A percentile compares a stretch with the other conserved stretches of the same genome.
Conservation (phyloP, 768 basidiomycete species). For the Leccinum obscurum region DNA sequence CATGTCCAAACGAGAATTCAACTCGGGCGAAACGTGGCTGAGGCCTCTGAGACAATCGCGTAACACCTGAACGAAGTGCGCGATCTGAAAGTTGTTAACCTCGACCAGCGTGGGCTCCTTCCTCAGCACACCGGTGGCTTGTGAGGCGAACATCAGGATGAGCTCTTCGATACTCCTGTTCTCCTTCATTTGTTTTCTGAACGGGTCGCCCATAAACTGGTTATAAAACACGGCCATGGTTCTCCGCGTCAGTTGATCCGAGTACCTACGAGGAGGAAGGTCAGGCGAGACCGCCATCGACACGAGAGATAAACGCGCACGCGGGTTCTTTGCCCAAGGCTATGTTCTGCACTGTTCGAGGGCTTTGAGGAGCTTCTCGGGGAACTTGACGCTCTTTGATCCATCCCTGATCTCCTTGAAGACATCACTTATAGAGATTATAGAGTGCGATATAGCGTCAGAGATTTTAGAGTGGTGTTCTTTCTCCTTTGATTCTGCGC, state of each 20-base stretch:
- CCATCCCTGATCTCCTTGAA: constrained; percentile 79
- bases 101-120: constrained; percentile 86
- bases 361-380: constrained; percentile 90
- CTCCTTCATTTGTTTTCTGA: constrained; percentile 91
- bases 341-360: constrained; percentile 84
- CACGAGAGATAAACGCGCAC: constrained; percentile 48
- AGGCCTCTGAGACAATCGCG: constrained; percentile 73
- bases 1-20: constrained; percentile 77
- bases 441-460: constrained; percentile 54
- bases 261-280: constrained; percentile 54
- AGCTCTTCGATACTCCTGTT: constrained; percentile 97
- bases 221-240: constrained; percentile 94
- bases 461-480: constrained; percentile 71
- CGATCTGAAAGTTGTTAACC: constrained; percentile 83
- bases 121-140: constrained; percentile 83
- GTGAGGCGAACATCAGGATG: constrained; percentile 93
- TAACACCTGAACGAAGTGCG: constrained; percentile 82
- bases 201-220: constrained; percentile 81
- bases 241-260: constrained; percentile 84
- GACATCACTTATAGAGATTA: constrained; percentile 69
- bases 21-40: constrained; percentile 80
- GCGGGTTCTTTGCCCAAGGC: constrained; percentile 90
- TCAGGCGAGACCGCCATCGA: constrained; percentile 8
- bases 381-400: constrained; percentile 86
- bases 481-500: constrained; percentile 49